A percentile compares a stretch with the other conserved stretches of the same genome.
These are phyloP conservation scores for Amylocystis lapponica DNA, from an alignment of 768 basidiomycete species.

Conservation along the genomic window DNA sequence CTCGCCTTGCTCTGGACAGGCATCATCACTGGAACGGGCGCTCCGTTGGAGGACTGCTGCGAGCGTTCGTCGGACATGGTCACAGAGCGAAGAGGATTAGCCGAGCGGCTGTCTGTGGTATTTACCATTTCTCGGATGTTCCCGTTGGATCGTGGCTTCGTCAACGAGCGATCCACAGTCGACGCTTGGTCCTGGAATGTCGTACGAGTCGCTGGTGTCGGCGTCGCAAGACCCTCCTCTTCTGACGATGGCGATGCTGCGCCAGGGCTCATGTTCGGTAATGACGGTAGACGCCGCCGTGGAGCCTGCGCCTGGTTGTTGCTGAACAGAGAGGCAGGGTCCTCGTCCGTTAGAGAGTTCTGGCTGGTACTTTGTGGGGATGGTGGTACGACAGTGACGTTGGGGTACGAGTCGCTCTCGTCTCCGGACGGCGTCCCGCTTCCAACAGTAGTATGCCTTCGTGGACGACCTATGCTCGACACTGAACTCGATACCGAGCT, in stretches of 20 bases:
- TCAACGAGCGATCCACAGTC: slow-evolving; percentile 6
- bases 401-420: slow-evolving; percentile 16
- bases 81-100: slow-evolving; percentile 16
- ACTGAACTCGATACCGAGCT: not conserved
- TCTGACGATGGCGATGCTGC: slow-evolving; percentile 4
- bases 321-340: slow-evolving; percentile 3
- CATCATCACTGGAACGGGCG: too few relatives aligned
- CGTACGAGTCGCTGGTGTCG: slow-evolving; percentile 16
- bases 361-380: slow-evolving; percentile 22
- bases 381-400: slow-evolving; percentile 29
- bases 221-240: slow-evolving; percentile 19
- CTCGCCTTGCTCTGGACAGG: slow-evolving; percentile 13
- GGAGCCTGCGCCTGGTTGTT: slow-evolving; percentile 1
- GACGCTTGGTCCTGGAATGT: slow-evolving; percentile 13
- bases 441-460: slow-evolving; percentile 3
- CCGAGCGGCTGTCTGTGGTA: not conserved
- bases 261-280: not conserved
- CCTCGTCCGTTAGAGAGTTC: slow-evolving; percentile 5
- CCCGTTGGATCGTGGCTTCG: slow-evolving; percentile 15
- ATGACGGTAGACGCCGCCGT: not conserved
- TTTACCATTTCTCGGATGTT: slow-evolving; percentile 12
- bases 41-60: slow-evolving; percentile 10
- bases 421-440: slow-evolving; percentile 7
- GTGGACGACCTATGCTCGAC: not conserved
- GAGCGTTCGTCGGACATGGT: slow-evolving; percentile 10